phyloP scores from a whole-genome alignment of 2,329 filamentous ascomycete genomes.

The Cytospora piceae region DNA sequence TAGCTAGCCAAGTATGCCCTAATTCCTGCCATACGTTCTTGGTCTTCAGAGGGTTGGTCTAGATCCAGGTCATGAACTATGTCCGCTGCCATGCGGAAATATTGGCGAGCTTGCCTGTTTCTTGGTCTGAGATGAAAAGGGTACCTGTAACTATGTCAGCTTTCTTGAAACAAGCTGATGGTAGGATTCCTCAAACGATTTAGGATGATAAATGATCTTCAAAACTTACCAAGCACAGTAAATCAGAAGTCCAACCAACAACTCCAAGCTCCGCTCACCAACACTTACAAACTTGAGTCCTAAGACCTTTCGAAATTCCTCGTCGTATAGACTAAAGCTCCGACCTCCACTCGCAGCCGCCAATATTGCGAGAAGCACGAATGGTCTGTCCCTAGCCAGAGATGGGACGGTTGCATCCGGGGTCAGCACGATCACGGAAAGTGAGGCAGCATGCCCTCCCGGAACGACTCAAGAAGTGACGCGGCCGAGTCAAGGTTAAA shows the following conservation, averaged over 20 bases:
- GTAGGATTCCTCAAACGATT: not conserved
- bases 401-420: conserved; percentile 47
- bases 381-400: conserved; percentile 52
- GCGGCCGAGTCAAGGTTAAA: conserved; percentile 60
- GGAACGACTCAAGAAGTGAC: conserved; percentile 49
- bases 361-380: conserved; percentile 58
- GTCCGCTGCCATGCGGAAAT: conserved; percentile 56
- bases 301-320: conserved; percentile 61
- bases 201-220: not conserved
- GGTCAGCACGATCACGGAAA: conserved; percentile 51
- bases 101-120: conserved; percentile 54
- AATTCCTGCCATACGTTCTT: conserved; percentile 46
- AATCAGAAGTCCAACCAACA: conserved; percentile 60
- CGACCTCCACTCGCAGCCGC: conserved; percentile 51
- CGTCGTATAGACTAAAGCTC: conserved; percentile 57
- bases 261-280: conserved; percentile 59
- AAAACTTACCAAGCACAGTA: conserved; percentile 58
- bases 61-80: conserved; percentile 55
- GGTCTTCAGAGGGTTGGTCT: conserved; percentile 43
- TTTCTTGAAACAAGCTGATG: not conserved
- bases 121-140: conserved; percentile 58
- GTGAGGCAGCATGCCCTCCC: conserved; percentile 44
- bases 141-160: conserved; percentile 45
- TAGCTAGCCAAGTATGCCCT: conserved; percentile 52
- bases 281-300: conserved; percentile 59